Percentiles rank a stretch among this genome's conserved stretches.
phyloP scores from a whole-genome alignment of 148 eudicot species.

The Cornus kousa region DNA sequence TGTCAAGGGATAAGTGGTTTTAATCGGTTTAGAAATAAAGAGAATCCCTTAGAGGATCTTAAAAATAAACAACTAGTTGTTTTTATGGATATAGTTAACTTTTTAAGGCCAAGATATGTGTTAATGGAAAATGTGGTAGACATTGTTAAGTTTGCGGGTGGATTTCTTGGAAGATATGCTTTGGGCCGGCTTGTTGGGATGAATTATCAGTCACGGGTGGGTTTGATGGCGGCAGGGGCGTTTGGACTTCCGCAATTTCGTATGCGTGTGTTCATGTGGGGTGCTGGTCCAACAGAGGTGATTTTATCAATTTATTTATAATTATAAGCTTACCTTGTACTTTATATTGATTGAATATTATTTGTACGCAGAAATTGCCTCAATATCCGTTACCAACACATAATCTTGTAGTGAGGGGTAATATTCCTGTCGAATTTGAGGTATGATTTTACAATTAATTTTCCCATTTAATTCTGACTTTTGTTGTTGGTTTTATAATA shows the following conservation, averaged over 20 bases:
- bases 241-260: conserved; percentile 85
- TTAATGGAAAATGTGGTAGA: conserved; percentile 90
- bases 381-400: conserved; percentile 85
- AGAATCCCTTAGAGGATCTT: conserved; percentile 48
- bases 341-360: neutral
- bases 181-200: conserved; percentile 58
- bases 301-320: neutral
- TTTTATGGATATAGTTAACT: conserved; percentile 68
- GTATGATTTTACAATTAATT: conserved; percentile 19
- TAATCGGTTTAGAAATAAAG: conserved; percentile 56
- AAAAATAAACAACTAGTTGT: conserved; percentile 60
- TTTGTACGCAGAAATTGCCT: conserved; percentile 56
- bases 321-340: neutral
- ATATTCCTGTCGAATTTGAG: conserved; percentile 66
- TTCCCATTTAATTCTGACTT: neutral
- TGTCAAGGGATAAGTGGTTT: conserved; percentile 91
- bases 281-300: conserved; percentile 63
- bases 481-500: neutral
- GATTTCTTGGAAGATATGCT: conserved; percentile 70
- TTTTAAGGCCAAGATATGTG: conserved; percentile 52
- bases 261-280: conserved; percentile 80
- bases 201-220: conserved; percentile 72
- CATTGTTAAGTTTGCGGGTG: conserved; percentile 51
- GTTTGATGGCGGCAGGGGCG: conserved; percentile 83
- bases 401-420: conserved; percentile 59